Evolutionary conservation across 2,329 filamentous ascomycete genomes (phyloP).

Genomic region (Alternaria postmessia): DNA sequence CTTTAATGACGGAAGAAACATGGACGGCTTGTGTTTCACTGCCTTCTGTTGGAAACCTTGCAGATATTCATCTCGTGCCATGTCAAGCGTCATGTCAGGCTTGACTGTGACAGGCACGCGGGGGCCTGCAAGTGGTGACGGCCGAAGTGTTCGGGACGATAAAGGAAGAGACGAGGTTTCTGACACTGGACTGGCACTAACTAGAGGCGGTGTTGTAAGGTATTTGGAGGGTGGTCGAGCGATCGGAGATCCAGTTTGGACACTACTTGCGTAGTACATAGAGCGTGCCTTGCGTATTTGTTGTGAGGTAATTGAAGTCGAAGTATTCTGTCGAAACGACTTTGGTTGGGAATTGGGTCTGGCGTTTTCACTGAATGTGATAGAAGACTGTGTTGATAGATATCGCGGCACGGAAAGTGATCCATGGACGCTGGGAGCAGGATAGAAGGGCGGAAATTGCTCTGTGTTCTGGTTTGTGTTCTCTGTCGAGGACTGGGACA

Average conservation of each 20-base stretch:
- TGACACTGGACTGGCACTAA: conserved; percentile 13
- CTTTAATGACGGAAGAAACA: conserved; percentile 56
- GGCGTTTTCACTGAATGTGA: conserved; percentile 33
- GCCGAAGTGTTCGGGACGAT: conserved; percentile 15
- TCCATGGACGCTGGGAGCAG: conserved; percentile 18
- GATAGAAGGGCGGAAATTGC: conserved; percentile 32
- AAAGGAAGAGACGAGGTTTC: conserved; percentile 5
- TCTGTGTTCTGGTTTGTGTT: conserved; percentile 19
- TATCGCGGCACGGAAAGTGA: conserved; percentile 19
- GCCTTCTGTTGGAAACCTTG: conserved; percentile 53
- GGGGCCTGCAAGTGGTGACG: conserved; percentile 32
- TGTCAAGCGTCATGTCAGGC: conserved; percentile 37
- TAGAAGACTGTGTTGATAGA: conserved; percentile 31
- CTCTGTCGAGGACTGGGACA: conserved; percentile 18
- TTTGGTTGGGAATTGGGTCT: conserved; percentile 40
- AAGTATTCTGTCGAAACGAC: conserved; percentile 29
- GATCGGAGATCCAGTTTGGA: conserved; percentile 49
- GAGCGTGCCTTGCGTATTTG: conserved; percentile 50
- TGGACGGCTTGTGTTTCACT: conserved; percentile 53
- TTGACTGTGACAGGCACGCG: conserved; percentile 39
- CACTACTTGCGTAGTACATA: conserved; percentile 51
- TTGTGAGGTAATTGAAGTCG: conserved; percentile 42
- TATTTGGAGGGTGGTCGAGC: conserved; percentile 45
- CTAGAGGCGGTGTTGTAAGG: conserved; percentile 35
- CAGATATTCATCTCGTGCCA: conserved; percentile 52